Evolutionary conservation across 2,329 filamentous ascomycete genomes (phyloP), one percentile per base, ranked within the genome.

Genomic region (Exophiala bonariae): DNA sequence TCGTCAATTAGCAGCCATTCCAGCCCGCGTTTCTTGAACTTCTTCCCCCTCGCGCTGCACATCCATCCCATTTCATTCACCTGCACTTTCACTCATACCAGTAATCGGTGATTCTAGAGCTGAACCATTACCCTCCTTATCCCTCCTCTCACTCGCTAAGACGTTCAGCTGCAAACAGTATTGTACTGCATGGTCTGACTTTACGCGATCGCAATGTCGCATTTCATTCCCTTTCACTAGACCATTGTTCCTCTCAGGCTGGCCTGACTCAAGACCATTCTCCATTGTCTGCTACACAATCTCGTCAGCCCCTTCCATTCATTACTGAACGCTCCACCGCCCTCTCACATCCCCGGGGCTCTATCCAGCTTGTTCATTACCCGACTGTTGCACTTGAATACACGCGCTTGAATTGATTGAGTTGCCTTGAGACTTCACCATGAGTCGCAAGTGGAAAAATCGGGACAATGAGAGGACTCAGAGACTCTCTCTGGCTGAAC

Each of bases 401-500:
- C 11, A 26, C 23, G 23, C 23, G 23, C 23, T 26, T 26, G 23
- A 26, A 26, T 26, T 11, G 6, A 26, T 26, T 11, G 23, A 26
- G 23, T 26, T 11, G 6, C 6, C 23, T 26, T 11, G 23, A 6
- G 11, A 9, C 32, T 39, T 37, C 28, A 30, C 18, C 41, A 46
- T 13, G 14, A 30, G 41, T 42, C 56, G 56, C 23, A 55, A 51
- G 28, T 32, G 41, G 10, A 32, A 41, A 13, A 31, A 34, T 31
- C 28, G 50, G 17, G 55, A 55, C 36, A 45, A 49, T 23, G 53
- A 58, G 16, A 55, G 52, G 44, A 44, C 86, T 72, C 83, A 86
- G 64, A 82, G 83, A 53, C 77, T 99, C 60, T 96, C 90, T 6
- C 77, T 97, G 59, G 83, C 85, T 51, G 91, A 95, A 75, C 75